Percentiles rank a stretch among this genome's conserved stretches.
Conservation (phyloP, 768 basidiomycete species). For the Mycena leptocephala region DNA sequence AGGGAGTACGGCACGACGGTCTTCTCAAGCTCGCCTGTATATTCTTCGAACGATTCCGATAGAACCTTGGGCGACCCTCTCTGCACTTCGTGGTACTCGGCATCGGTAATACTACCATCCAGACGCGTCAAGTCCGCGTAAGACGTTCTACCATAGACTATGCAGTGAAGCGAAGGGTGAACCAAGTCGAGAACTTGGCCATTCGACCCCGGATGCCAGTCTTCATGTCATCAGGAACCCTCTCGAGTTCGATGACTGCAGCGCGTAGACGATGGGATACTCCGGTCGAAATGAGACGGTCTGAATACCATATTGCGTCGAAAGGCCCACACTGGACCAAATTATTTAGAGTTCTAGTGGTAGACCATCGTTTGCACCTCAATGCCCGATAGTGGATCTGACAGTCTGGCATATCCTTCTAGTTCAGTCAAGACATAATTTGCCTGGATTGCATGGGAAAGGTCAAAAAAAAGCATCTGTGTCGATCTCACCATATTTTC, state of each 20-base stretch:
- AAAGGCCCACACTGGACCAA: constrained; percentile 36
- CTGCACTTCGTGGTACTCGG: background rate
- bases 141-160: constrained; percentile 54
- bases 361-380: background rate
- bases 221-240: constrained; percentile 53
- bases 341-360: background rate
- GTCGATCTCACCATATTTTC: constrained; percentile 23
- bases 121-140: background rate
- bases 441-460: constrained; percentile 16
- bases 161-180: constrained; percentile 61
- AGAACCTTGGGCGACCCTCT: constrained; percentile 9
- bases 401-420: constrained; percentile 30
- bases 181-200: constrained; percentile 62
- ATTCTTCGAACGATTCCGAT: constrained; percentile 7
- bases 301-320: constrained; percentile 45
- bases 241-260: constrained; percentile 50
- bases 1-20: constrained; percentile 25
- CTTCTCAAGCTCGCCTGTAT: constrained; percentile 24
- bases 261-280: constrained; percentile 42
- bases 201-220: constrained; percentile 65
- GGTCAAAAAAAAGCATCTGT: background rate
- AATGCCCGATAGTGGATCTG: constrained; percentile 30
- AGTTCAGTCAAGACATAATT: constrained; percentile 38
- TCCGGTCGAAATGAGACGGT: constrained; percentile 46
- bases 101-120: background rate